Evolutionary conservation across 768 basidiomycete species (phyloP).

Genomic region (Pisolithus microcarpus): DNA sequence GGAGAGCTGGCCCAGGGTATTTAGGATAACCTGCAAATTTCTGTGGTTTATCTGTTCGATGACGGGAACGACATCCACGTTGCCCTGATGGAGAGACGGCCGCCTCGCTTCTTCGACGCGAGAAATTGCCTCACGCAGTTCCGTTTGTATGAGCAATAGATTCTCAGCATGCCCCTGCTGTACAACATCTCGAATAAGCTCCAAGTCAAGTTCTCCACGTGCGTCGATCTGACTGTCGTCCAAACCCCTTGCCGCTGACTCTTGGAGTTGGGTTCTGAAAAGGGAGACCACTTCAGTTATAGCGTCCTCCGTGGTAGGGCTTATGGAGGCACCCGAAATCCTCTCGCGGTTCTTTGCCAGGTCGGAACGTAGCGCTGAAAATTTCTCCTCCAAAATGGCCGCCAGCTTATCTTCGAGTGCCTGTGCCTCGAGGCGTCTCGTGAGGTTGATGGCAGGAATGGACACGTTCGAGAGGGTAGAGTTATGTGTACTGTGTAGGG

Average conservation of each 20-base stretch:
- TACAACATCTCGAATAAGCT: constrained; percentile 62
- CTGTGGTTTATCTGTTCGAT: constrained; percentile 55
- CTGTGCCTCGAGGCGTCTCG: constrained; percentile 51
- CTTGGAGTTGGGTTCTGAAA: constrained; percentile 62
- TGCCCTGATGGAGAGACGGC: constrained; percentile 8
- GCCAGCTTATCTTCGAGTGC: constrained; percentile 56
- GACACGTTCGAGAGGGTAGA: constrained; percentile 41
- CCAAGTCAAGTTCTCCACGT: constrained; percentile 71
- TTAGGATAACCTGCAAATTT: constrained; percentile 53
- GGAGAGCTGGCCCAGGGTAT: constrained; percentile 46
- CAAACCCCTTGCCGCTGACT: constrained; percentile 47
- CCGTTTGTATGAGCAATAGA: constrained; percentile 49
- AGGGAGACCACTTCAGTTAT: constrained; percentile 60
- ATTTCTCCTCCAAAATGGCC: constrained; percentile 62
- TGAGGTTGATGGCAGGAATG: constrained; percentile 43
- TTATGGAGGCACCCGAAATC: constrained; percentile 26
- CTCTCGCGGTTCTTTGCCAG: constrained; percentile 20
- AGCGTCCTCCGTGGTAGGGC: constrained; percentile 49
- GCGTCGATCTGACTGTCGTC: constrained; percentile 66
- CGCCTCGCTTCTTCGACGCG: constrained; percentile 29
- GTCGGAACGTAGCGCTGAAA: constrained; percentile 43
- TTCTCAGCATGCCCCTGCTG: constrained; percentile 61
- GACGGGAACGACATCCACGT: constrained; percentile 32
- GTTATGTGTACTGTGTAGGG: constrained; percentile 40
- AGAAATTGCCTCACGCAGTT: constrained; percentile 47